Conservation (phyloP, 2,329 filamentous ascomycete species). For the Aspergillus ochraceoroseus region DNA sequence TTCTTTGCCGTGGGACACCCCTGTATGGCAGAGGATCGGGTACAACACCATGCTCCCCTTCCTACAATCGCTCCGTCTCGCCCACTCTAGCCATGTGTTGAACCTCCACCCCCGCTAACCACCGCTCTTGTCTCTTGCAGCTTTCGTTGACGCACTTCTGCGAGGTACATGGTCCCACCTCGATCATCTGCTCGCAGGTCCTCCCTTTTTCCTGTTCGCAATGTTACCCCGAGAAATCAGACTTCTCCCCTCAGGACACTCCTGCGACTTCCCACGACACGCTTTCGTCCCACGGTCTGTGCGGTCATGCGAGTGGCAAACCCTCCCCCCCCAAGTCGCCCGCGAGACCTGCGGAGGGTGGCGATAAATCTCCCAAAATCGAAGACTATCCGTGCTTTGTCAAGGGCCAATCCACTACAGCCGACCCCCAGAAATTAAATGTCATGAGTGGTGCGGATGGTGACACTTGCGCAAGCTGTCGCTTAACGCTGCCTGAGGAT, state of each 20-base stretch:
- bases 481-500: slow-evolving; percentile 51
- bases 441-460: slow-evolving; percentile 44
- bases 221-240: slow-evolving; percentile 44
- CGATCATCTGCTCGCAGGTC: slow-evolving; percentile 58
- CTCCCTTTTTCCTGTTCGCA: slow-evolving; percentile 51
- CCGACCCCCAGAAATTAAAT: slow-evolving; percentile 46
- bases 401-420: slow-evolving; percentile 31
- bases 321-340: slow-evolving; percentile 12
- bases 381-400: slow-evolving; percentile 52
- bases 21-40: too few species aligned
- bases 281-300: slow-evolving; percentile 26
- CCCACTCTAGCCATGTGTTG: slow-evolving; percentile 4
- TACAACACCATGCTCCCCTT: too few species aligned
- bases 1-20: background rate
- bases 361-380: slow-evolving; percentile 33
- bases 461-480: slow-evolving; percentile 56
- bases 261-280: slow-evolving; percentile 33
- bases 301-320: slow-evolving; percentile 18
- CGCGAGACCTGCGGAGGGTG: slow-evolving; percentile 15
- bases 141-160: slow-evolving; percentile 60
- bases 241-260: slow-evolving; percentile 42
- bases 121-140: slow-evolving; percentile 32
- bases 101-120: slow-evolving; percentile 8
- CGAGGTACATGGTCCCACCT: slow-evolving; percentile 58
- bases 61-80: too few species aligned